Base-by-base conservation (phyloP, 306 rosid genomes). In the Begonia peltatifolia region DNA sequence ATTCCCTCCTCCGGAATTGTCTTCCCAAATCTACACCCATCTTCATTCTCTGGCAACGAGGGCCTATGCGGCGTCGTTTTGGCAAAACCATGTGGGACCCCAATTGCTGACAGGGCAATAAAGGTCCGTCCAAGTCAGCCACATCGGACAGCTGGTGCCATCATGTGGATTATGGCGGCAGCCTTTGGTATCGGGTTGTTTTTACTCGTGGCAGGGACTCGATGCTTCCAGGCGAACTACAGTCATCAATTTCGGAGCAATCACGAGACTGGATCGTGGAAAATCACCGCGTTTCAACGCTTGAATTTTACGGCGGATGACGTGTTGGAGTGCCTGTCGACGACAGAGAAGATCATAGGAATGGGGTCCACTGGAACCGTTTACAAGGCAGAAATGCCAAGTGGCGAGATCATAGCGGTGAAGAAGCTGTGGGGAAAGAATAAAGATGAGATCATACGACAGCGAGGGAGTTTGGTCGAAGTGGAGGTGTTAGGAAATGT, bases 321-420 rank as follows among this genome's bases (percentile, higher is more conserved):
- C 8, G 99, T 90, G 9, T 22, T 81, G 0, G 94, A 85, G 59
- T 81, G 99, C n/a, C 38, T 83, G 48, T 64, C 89, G 5, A 73
- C 72, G 74, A 76, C 95, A 0, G 78, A 86, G 22, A 79, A 80
- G 69, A 75, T 89, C 7, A 12, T 89, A 0, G 99, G 99, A 23
- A 90, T 83, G 99, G 95, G 99, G 51, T 79, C 94, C 59, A 68
- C 94, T 0, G 99, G 99, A 1, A 83, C 95, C 0, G 99, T 90
- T 0, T 90, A 83, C 23, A 76, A 73, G 1, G 95, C 90, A 0
- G 95, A 86, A 25, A 79, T 90, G 95, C 86, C 99, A 72, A 81
- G 94, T 73, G 94, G 99, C 51, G 95, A 90, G 65, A 77, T 79
- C 78, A 73, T 90, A 70, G 95, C 99, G 6, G 83, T 90, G 20